A percentile compares a stretch with the other conserved stretches of the same genome.
These are phyloP conservation scores for Purpureocillium takamizusanense DNA, from an alignment of 2,329 filamentous ascomycete genomes.

Conservation along the genomic window DNA sequence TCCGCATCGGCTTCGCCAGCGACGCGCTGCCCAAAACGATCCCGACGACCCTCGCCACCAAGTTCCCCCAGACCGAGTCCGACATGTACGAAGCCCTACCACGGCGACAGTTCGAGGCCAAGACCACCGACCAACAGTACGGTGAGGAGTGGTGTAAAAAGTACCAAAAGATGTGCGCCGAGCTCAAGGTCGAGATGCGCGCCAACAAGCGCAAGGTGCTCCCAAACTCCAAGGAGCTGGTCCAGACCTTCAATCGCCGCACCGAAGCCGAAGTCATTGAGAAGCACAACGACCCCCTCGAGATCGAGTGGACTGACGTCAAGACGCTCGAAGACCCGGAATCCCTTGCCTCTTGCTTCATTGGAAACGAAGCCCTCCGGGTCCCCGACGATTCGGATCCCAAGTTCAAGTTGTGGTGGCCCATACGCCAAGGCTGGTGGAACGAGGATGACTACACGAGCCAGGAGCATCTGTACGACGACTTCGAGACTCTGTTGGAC, in stretches of 20 bases:
- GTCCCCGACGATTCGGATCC: conserved; percentile 85
- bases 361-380: conserved; percentile 72
- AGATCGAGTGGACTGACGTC: conserved; percentile 92
- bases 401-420: conserved; percentile 89
- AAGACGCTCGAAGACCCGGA: conserved; percentile 56
- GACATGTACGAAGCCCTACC: conserved; percentile 77
- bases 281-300: conserved; percentile 88
- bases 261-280: conserved; percentile 79
- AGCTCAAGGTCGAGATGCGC: conserved; percentile 85
- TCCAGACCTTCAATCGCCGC: conserved; percentile 86
- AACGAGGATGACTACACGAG: conserved; percentile 84
- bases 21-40: conserved; percentile 91
- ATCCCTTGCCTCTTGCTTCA: conserved; percentile 54
- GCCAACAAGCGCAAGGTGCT: conserved; percentile 89
- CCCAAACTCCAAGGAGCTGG: conserved; percentile 94
- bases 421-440: conserved; percentile 74
- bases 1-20: conserved; percentile 90
- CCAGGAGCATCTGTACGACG: conserved; percentile 72
- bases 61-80: conserved; percentile 68
- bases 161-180: conserved; percentile 74
- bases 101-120: conserved; percentile 54
- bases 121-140: conserved; percentile 67
- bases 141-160: conserved; percentile 70
- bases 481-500: conserved; percentile 80
- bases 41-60: conserved; percentile 83